Evolutionary conservation across 2,329 filamentous ascomycete genomes (phyloP), one percentile per base, ranked within the genome.

Genomic region (Massarina eburnea): DNA sequence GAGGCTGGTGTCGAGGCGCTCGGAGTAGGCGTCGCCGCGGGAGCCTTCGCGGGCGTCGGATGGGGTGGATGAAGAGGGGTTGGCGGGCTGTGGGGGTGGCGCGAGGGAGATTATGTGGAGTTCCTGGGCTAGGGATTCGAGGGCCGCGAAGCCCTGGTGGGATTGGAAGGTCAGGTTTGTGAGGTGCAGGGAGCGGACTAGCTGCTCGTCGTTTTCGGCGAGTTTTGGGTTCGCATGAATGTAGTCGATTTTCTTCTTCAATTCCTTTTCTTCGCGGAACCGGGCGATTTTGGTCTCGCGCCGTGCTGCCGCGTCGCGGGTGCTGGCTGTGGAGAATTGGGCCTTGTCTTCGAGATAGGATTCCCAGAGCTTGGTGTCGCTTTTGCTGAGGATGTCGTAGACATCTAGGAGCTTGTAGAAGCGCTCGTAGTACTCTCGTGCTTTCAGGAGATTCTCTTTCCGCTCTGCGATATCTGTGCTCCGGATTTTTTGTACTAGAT

Each of bases 91-190:
- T 42, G 74, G 56, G 39, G 79, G 68, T 43, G 88, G 89, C 29
- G 89, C 89, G 58, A 85, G 80, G 1, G 86, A 84, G 14, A 99
- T 77, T 55, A 99, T 87, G 47, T 91, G 84, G 45, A 90, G 70
- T 72, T 99, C 94, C 57, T 89, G 86, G 32, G 87, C 88, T 46
- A 96, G 79, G 15, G 88, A 83, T 69, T 97, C 94, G n/a, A 99
- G 80, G 0, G 85, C 81, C 65, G 94, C 88, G 61, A 97, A 95
- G 4, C 91, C 79, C 65, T 88, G 83, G 69, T 96, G 89, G 3
- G 85, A 81, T 60, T 80, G 83, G 52, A 91, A 84, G 15, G 81
- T 76, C 34, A 96, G 75, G 56, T 89, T 84, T 1, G 91, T 84
- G 21, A 96, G 76, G 62, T 95, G 84, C 22, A 95, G 76, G 51